phyloP scores from a whole-genome alignment of 441 rosid species.

The Gossypium schwendimanii region DNA sequence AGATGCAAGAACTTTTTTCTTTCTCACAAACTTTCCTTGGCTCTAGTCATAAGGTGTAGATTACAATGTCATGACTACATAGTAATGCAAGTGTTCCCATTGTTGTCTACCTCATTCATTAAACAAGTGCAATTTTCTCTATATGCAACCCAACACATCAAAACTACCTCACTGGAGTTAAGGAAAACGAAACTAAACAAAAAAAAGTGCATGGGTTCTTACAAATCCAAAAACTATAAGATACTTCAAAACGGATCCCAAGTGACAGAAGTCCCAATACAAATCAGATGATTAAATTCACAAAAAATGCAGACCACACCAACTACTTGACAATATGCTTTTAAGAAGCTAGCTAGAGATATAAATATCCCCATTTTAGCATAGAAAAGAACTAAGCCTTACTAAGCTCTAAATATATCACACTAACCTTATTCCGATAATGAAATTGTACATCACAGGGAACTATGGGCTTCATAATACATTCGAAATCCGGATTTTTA shows the following conservation, averaged over 20 bases:
- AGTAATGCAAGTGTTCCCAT: not conserved
- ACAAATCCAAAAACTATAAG: not conserved
- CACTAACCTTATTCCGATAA: constrained; percentile 77
- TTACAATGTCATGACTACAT: not conserved
- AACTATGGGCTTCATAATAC: constrained; percentile 65
- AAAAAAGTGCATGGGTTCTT: not conserved
- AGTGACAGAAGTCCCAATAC: not conserved
- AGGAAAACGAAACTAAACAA: not conserved
- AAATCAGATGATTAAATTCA: not conserved
- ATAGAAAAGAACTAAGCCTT: not conserved
- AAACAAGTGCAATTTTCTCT: not conserved
- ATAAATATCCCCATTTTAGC: not conserved
- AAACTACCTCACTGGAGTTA: not conserved
- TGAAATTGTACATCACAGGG: constrained; percentile 71
- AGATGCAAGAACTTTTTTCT: not conserved
- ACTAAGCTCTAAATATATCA: not conserved
- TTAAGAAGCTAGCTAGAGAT: not conserved
- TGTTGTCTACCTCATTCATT: not conserved
- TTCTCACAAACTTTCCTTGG: not conserved
- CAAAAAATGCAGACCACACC: not conserved
- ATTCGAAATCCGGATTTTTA: constrained; percentile 32
- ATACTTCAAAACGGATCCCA: not conserved
- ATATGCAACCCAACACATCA: not conserved
- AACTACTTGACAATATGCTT: not conserved
- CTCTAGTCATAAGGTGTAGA: not conserved